Percentiles rank a stretch among this genome's conserved stretches.
Evolutionary conservation across 2,329 filamentous ascomycete species (phyloP).

Genomic region (Leptographium lundbergii): DNA sequence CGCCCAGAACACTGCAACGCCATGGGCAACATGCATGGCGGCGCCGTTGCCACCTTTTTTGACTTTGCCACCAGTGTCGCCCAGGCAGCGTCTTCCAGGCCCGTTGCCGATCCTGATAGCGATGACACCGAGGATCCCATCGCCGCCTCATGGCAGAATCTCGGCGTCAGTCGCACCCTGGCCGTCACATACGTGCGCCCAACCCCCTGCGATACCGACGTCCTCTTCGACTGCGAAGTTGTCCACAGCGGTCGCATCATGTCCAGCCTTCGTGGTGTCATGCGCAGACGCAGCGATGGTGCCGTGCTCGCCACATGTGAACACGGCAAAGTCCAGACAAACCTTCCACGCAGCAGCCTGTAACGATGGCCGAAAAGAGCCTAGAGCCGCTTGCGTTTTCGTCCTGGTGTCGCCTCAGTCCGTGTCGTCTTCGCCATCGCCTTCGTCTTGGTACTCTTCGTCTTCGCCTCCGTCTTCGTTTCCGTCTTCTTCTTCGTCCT

Average conservation of each 20-base stretch:
- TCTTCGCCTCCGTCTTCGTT: constrained; percentile 2
- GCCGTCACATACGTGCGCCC: constrained; percentile 57
- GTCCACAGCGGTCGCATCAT: constrained; percentile 44
- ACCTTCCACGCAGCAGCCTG: neutral
- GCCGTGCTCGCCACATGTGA: constrained; percentile 44
- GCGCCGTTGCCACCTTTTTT: constrained; percentile 53
- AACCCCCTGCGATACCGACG: constrained; percentile 34
- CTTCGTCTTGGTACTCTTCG: neutral
- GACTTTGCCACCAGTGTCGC: constrained; percentile 52
- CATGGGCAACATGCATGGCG: constrained; percentile 44
- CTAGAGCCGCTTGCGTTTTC: neutral
- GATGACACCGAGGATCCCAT: neutral
- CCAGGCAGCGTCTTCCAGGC: constrained; percentile 38
- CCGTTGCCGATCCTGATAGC: neutral
- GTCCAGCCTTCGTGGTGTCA: constrained; percentile 38
- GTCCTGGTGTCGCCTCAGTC: neutral
- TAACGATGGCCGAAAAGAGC: neutral
- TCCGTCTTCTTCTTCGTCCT: constrained; percentile 1
- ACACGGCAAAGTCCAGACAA: constrained; percentile 47
- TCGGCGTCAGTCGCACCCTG: constrained; percentile 54
- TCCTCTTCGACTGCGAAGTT: constrained; percentile 43
- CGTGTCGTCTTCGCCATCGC: neutral
- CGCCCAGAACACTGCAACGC: constrained; percentile 40
- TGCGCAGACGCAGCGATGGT: constrained; percentile 40
- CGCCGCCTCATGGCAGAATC: constrained; percentile 31